phyloP scores from a whole-genome alignment of 2,329 filamentous ascomycete species.

The Beauveria caledonica region DNA sequence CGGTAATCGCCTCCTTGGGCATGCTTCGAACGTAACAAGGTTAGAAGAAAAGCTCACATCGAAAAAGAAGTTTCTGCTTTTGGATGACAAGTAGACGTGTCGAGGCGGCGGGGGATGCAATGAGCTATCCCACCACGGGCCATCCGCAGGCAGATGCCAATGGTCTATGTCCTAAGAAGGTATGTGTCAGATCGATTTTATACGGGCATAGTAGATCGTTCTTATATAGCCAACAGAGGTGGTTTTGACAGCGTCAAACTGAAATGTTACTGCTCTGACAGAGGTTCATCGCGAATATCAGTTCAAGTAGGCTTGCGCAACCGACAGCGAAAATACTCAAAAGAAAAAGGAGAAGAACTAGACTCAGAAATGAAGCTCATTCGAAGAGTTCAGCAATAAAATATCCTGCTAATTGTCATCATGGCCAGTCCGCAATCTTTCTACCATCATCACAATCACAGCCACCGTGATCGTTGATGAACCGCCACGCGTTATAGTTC shows the following conservation, averaged over 20 bases:
- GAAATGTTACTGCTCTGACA: no score
- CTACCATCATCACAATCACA: neutral
- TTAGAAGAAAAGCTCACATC: no score
- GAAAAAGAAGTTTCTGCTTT: no score
- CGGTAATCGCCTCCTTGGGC: neutral
- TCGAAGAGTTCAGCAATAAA: no score
- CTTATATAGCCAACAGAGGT: neutral
- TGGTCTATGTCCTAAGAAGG: neutral
- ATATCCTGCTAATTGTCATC: neutral
- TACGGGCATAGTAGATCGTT: neutral
- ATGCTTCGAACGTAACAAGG: neutral
- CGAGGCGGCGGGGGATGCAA: no score
- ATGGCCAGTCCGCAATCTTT: neutral
- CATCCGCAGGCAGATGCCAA: no score
- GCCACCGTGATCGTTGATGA: neutral
- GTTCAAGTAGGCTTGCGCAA: no score
- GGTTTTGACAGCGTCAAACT: neutral
- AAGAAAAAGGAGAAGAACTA: neutral
- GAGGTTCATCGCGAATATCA: no score
- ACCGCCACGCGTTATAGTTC: neutral
- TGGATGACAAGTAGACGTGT: no score
- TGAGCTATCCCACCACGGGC: no score
- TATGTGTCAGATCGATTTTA: neutral
- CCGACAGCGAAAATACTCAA: neutral
- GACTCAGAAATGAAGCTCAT: neutral